Conservation (phyloP, 208 protist genomes). For the Trypanosoma avium region DNA sequence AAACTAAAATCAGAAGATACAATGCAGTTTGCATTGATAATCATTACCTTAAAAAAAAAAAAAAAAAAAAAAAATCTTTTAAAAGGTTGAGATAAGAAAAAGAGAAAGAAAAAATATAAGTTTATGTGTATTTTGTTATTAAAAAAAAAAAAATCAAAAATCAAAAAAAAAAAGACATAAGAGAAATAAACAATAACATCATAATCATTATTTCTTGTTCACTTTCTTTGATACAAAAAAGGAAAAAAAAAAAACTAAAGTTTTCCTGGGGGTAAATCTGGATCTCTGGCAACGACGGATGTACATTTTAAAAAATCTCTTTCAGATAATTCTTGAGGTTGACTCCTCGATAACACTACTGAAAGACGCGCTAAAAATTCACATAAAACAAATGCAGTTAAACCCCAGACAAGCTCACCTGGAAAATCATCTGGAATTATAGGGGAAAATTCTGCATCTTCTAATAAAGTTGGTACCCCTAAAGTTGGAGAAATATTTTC, state of each 20-base stretch:
- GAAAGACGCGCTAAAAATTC: constrained; percentile 71
- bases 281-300: constrained; percentile 37
- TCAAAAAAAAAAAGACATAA: too few relatives aligned
- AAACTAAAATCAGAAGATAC: background rate
- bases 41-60: background rate
- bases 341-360: constrained; percentile 23
- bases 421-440: constrained; percentile 69
- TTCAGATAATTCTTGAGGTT: constrained; percentile 7
- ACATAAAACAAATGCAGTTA: constrained; percentile 73
- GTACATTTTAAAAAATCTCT: constrained; percentile 35
- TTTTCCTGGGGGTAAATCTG: constrained; percentile 14
- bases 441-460: constrained; percentile 49
- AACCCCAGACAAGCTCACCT: constrained; percentile 82
- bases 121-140: background rate
- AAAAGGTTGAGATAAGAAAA: too few relatives aligned
- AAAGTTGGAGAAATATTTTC: constrained; percentile 27
- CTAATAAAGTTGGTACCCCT: constrained; percentile 18
- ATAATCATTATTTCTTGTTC: background rate
- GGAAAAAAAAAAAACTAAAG: too few relatives aligned
- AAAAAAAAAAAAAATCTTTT: constrained; percentile 6
- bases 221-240: background rate
- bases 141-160: constrained; percentile 1
- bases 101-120: constrained; percentile 1
- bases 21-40: background rate
- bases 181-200: too few relatives aligned